Evolutionary conservation across 1,139 yeast species (phyloP), one percentile per base, ranked within the genome.

Genomic region (Hemisphaericaspora lyxosophila): DNA sequence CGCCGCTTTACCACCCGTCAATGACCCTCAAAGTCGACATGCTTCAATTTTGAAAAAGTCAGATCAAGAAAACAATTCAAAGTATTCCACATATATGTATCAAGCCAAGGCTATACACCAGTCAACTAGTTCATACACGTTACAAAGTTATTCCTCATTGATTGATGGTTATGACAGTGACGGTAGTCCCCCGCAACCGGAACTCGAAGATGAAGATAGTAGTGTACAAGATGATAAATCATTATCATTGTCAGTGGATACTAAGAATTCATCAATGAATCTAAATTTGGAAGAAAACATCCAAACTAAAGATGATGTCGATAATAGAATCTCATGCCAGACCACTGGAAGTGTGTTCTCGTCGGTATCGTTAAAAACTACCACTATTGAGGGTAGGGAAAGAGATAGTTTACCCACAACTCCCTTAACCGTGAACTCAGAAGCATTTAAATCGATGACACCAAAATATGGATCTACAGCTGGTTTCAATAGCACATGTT

Each of bases 1-100:
- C 0, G 59, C 60, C 6, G 66, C 67, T 13, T 50, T 63, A 38
- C 67, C 66, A 13, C 57, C 54, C 5, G 16, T 33, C 3, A 8
- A n/a, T 14, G 35, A 36, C 18, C 8, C 1, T 4, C 27, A 24
- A 4, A 8, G 18, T 27, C 11, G 22, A n/a, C 19, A 13, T 12
- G 18, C 9, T 17, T 12, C 20, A 7, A 14, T 13, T 24, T n/a
- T n/a, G 7, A 26, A 13, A 18, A 13, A n/a, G 2, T 17, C 31
- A 4, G 19, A 30, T 9, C 19, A 15, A 6, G 34, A 31, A 5
- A 17, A 9, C 17, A 32, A 44, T 31, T 28, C 31, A 14, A 50
- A 50, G 31, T 47, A 48, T 23, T 47, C 49, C 5, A 34, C 48
- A 2, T 49, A 47, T 33, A 49, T 47, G 24, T 38, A 47, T 14